Evolutionary conservation across 1,284 basidiomycete species (phyloP), one percentile per base, ranked within the genome.

Genomic region (Moniliophthora roreri): DNA sequence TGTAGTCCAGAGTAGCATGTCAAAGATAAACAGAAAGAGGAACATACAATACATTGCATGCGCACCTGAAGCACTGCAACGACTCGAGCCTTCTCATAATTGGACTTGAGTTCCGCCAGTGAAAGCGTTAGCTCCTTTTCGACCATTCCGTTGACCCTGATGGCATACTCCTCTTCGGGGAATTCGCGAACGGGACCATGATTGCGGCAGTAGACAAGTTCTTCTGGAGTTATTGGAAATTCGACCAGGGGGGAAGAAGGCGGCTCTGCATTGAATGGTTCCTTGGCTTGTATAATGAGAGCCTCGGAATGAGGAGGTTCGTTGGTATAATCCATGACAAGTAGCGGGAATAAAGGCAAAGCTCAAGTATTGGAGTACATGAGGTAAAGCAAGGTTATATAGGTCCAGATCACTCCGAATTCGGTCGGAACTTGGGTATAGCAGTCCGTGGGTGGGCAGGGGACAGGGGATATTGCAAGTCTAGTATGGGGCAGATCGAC

Each of bases 241-340:
- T 32, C 37, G 20, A 41, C 40, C n/a, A 55, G 69, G 23, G 75
- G 71, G 41, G 74, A 67, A 9, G 75, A 74, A 16, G 72, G 69
- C 1, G 82, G 78, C 60, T 85, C 82, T 28, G 83, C 82, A 62
- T 85, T 85, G 69, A 79, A 81, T 3, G 82, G 82, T 40, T 80
- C 63, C 4, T 63, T 62, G 13, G 68, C 73, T 55, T 77, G 76
- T 6, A 83, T 66, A 46, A 69, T 62, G 36, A 85, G 72, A 15
- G 73, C 63, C 10, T 74, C 60, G 11, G 79, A 80, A 60, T 79
- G 80, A 4, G 63, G 56, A 24, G 75, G 77, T 68, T 80, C 77
- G 38, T 59, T 57, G 24, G 68, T 63, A 56, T 74, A 77, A 58
- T 77, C 73, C 75, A 78, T 78, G 16, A 28, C 44, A 9, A 40